Evolutionary conservation across 768 basidiomycete species (phyloP).

Genomic region (Lentinus tigrinus): DNA sequence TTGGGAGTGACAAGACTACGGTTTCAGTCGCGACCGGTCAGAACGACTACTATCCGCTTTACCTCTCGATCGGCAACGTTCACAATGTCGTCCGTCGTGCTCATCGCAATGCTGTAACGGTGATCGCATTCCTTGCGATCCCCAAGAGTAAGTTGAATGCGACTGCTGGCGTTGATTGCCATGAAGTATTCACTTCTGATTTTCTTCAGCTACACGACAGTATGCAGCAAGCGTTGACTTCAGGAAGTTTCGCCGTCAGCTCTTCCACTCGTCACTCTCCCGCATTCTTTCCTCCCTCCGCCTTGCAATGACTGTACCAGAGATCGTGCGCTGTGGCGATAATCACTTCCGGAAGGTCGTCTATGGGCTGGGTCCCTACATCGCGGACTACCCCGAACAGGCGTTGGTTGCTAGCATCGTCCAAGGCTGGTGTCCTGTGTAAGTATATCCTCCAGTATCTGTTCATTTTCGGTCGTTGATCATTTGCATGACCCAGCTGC

Average conservation of each 20-base stretch:
- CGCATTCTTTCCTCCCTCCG: slow-evolving; percentile 6
- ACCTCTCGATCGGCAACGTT: slow-evolving; percentile 23
- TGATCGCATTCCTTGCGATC: slow-evolving; percentile 27
- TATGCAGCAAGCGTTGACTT: background rate
- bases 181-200: background rate
- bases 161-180: background rate
- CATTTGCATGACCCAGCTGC: background rate
- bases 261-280: slow-evolving; percentile 12
- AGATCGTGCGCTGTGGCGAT: slow-evolving; percentile 22
- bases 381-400: slow-evolving; percentile 34
- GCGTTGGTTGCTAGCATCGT: slow-evolving; percentile 21
- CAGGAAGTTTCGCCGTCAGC: slow-evolving; percentile 13
- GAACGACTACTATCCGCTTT: slow-evolving; percentile 27
- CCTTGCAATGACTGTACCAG: slow-evolving; percentile 13
- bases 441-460: background rate
- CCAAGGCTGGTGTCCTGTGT: slow-evolving; percentile 22
- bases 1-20: slow-evolving; percentile 26
- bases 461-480: background rate
- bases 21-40: slow-evolving; percentile 24
- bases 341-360: slow-evolving; percentile 25
- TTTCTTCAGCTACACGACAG: background rate
- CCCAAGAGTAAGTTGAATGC: slow-evolving; percentile 27
- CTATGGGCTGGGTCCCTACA: slow-evolving; percentile 29
- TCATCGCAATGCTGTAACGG: slow-evolving; percentile 15
- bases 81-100: slow-evolving; percentile 21